Evolutionary conservation across 2,329 filamentous ascomycete species (phyloP).

Genomic region (Trichoderma breve): DNA sequence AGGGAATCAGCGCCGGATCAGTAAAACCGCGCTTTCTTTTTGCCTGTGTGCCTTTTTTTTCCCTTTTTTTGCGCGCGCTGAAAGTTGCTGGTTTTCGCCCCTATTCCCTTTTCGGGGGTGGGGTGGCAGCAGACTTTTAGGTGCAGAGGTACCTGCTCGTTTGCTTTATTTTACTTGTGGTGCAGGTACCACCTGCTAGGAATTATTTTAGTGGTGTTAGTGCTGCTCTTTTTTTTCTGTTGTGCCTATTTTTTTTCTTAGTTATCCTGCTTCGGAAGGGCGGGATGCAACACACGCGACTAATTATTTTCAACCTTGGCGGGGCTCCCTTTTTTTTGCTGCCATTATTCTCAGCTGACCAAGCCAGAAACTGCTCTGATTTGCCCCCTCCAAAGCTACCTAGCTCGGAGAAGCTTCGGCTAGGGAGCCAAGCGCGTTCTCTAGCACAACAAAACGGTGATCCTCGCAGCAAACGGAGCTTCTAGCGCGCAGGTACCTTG

Average conservation of each 20-base stretch:
- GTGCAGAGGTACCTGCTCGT: conserved; percentile 16
- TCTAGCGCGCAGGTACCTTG: background rate
- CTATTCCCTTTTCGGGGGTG: conserved; percentile 22
- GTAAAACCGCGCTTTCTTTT: conserved; percentile 11
- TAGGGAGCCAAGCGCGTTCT: background rate
- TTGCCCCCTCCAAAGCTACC: background rate
- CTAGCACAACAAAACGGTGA: background rate
- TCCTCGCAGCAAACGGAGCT: background rate
- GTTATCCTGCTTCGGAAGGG: background rate
- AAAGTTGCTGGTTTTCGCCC: background rate
- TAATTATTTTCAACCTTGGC: background rate
- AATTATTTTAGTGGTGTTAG: background rate
- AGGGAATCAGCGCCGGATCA: conserved; percentile 35
- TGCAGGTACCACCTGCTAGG: conserved; percentile 9
- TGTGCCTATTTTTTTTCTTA: conserved; percentile 5
- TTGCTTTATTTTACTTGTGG: background rate
- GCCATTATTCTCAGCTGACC: background rate
- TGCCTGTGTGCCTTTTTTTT: background rate
- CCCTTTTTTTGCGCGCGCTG: background rate
- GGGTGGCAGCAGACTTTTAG: conserved; percentile 12
- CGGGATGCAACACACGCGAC: background rate
- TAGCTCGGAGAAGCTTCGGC: background rate
- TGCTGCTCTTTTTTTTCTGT: background rate
- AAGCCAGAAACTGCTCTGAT: background rate
- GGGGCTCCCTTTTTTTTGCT: background rate